Evolutionary conservation across 2,329 filamentous ascomycete species (phyloP).

Genomic region (Elsinoe necatrix): DNA sequence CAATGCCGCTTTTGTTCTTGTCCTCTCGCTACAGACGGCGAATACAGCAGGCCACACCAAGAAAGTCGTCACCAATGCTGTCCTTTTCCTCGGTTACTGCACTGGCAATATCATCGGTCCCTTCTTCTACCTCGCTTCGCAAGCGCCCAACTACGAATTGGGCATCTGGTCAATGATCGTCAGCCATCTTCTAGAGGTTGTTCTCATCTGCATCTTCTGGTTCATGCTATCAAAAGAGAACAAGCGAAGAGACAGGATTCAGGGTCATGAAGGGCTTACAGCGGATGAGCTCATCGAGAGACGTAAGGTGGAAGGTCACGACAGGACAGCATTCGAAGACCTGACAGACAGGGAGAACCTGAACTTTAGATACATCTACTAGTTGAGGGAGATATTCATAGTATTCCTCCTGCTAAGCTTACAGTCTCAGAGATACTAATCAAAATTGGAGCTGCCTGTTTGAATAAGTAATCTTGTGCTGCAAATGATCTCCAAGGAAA

Average conservation of each 20-base stretch:
- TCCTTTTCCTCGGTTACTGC: constrained; percentile 53
- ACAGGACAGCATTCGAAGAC: constrained; percentile 46
- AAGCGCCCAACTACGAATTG: constrained; percentile 43
- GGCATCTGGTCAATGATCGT: constrained; percentile 52
- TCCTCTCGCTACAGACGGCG: constrained; percentile 40
- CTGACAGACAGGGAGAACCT: constrained; percentile 47
- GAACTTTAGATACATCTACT: constrained; percentile 34
- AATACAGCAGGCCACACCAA: constrained; percentile 51
- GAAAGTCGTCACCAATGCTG: constrained; percentile 55
- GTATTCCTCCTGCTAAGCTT: no score
- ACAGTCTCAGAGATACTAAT: no score
- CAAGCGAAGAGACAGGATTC: constrained; percentile 40
- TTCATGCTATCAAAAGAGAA: constrained; percentile 44
- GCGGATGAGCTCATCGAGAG: constrained; percentile 34
- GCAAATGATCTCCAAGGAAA: no score
- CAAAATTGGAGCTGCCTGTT: no score
- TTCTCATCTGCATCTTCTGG: constrained; percentile 39
- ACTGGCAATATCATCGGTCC: constrained; percentile 54
- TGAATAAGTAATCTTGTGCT: neutral
- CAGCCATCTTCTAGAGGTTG: constrained; percentile 45
- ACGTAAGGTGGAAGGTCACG: constrained; percentile 39
- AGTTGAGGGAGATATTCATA: neutral
- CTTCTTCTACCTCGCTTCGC: constrained; percentile 52
- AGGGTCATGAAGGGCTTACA: constrained; percentile 27
- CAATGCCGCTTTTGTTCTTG: constrained; percentile 44